Evolutionary conservation across 305 asterid genomes (phyloP).

Genomic region (Plantago lanceolata): DNA sequence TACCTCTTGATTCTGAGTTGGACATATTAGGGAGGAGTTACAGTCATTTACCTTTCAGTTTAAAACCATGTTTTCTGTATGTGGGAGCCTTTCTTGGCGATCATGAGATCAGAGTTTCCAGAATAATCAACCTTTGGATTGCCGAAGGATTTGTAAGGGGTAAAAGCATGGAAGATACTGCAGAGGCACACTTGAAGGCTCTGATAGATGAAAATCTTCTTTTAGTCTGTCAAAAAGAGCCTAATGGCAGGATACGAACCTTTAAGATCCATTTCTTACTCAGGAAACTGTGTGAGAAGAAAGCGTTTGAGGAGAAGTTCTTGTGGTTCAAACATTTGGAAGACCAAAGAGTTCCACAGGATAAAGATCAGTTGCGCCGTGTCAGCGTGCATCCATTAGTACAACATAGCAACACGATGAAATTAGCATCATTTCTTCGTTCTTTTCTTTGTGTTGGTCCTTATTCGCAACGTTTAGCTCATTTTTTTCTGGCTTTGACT

Average conservation of each 20-base stretch:
- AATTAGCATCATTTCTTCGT: background rate
- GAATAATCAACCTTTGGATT: conserved; percentile 14
- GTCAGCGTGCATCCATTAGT: conserved; percentile 2
- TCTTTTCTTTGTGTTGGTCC: conserved; percentile 13
- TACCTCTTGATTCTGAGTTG: background rate
- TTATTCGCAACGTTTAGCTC: background rate
- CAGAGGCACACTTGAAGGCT: conserved; percentile 10
- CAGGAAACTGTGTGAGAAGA: conserved; percentile 18
- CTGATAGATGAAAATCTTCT: conserved; percentile 24
- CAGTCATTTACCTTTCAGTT: background rate
- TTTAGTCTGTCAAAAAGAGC: conserved; percentile 10
- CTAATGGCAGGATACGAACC: conserved; percentile 5
- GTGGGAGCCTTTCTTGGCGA: conserved; percentile 18
- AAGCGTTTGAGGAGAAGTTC: conserved; percentile 19
- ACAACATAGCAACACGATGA: background rate
- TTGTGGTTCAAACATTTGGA: background rate
- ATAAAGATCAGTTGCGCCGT: background rate
- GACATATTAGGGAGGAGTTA: conserved; percentile 19
- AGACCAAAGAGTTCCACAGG: background rate
- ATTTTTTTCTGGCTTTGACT: conserved; percentile 3
- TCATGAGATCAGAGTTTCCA: conserved; percentile 10
- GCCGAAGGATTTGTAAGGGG: conserved; percentile 22
- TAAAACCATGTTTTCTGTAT: conserved; percentile 22
- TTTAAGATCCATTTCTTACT: conserved; percentile 28
- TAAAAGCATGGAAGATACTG: conserved; percentile 8